A percentile compares a stretch with the other conserved stretches of the same genome.
Conservation (phyloP, 2,329 filamentous ascomycete species). For the Pyrenochaeta sp. region DNA sequence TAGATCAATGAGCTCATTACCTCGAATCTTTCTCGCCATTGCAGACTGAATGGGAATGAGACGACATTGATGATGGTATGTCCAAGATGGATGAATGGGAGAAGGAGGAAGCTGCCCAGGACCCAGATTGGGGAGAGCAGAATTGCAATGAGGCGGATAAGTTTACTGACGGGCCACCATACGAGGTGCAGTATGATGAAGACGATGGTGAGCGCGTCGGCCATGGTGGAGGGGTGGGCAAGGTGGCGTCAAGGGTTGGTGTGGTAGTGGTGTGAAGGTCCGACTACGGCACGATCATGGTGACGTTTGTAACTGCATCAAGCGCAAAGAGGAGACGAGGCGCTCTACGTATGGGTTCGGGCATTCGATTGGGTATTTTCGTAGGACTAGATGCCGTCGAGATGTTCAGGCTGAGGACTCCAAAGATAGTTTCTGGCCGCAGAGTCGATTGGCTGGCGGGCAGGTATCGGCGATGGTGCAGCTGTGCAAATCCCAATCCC, state of each 20-base stretch:
- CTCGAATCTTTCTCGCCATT: conserved; percentile 63
- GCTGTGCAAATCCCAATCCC: conserved; percentile 25
- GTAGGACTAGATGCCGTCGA: too few species aligned
- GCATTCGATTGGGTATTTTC: too few species aligned
- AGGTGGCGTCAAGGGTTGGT: neutral
- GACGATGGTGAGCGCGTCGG: conserved; percentile 37
- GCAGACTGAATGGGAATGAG: conserved; percentile 57
- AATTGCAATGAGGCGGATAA: conserved; percentile 50
- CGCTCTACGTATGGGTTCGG: too few species aligned
- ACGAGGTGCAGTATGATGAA: conserved; percentile 45
- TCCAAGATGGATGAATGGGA: conserved; percentile 60
- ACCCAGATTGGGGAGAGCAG: conserved; percentile 59
- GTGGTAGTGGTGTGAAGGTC: neutral
- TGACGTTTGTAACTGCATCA: conserved; percentile 7
- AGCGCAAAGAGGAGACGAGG: too few species aligned
- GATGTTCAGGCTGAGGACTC: too few species aligned
- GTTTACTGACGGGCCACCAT: conserved; percentile 49
- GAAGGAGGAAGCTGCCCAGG: conserved; percentile 57
- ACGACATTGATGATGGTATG: conserved; percentile 52
- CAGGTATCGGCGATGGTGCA: conserved; percentile 28
- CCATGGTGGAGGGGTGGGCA: conserved; percentile 32
- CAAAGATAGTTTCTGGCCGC: too few species aligned
- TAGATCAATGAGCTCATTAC: conserved; percentile 46
- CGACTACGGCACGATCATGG: conserved; percentile 13
- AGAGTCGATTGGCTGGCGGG: conserved; percentile 21